These are phyloP conservation scores for Dichotomocladium elegans DNA, from an alignment of 371 early-diverging fungal genomes.

Conservation along the genomic window DNA sequence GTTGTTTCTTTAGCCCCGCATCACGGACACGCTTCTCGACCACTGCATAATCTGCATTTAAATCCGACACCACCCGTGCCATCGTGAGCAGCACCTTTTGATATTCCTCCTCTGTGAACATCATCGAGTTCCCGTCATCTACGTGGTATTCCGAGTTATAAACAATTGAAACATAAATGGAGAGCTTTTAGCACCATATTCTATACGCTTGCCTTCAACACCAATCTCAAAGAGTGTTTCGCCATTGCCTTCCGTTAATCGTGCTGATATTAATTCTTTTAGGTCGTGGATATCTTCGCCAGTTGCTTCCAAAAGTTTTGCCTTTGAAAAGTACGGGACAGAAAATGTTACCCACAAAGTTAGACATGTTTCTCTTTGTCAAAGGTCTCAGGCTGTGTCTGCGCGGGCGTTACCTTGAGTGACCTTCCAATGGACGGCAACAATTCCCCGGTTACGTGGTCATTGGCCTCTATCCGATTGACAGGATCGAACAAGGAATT, in stretches of 20 bases:
- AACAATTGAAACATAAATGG: no score
- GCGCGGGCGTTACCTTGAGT: conserved; percentile 2
- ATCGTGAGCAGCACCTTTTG: conserved; percentile 45
- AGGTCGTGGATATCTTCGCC: conserved; percentile 42
- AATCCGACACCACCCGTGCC: conserved; percentile 27
- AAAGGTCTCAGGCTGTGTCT: neutral
- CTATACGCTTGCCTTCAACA: conserved; percentile 54
- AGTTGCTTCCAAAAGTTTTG: conserved; percentile 35
- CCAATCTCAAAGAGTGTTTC: conserved; percentile 80
- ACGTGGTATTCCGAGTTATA: no score
- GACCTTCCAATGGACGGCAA: neutral
- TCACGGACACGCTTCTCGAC: conserved; percentile 36
- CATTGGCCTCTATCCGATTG: conserved; percentile 1
- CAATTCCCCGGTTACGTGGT: neutral
- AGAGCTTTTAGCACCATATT: no score
- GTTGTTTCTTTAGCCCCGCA: conserved; percentile 1
- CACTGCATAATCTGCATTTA: conserved; percentile 64
- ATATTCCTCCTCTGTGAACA: conserved; percentile 60
- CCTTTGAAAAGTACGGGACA: conserved; percentile 3
- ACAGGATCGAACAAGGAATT: conserved; percentile 4
- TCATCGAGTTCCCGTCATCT: conserved; percentile 75
- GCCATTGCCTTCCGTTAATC: conserved; percentile 66
- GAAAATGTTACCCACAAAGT: neutral
- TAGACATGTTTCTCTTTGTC: neutral
- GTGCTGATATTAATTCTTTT: conserved; percentile 32